Base-by-base conservation (phyloP, 495 filamentous ascomycete genomes). In the Aspergillus wentii region DNA sequence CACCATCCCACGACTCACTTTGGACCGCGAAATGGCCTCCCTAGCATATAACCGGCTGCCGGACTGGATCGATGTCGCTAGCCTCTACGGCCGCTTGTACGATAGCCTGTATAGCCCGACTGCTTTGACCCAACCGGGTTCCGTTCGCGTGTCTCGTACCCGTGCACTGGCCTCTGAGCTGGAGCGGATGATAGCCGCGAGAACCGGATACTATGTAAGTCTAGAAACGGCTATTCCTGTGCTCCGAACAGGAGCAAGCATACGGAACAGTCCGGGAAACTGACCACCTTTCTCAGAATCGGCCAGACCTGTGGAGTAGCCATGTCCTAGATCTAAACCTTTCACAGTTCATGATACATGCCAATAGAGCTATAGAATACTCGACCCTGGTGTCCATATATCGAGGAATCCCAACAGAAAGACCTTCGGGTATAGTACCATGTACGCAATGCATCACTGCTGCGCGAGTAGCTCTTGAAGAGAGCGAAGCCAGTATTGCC, bases 391-490 rank as follows among this genome's bases (percentile, higher is more conserved):
- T n/a, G n/a, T n/a, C n/a, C n/a, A n/a, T n/a, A n/a, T 44, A 49
- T 25, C 40, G 46, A 15, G 22, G 31, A 8, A 50, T 54, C 15
- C 22, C 43, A 1, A 29, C 39, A 9, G 32, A 41, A 19, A 40
- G 35, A 1, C 22, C 19, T 13, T 54, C 51, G 2, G 23, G 15
- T 8, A 22, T 40, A 0, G 28, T 29, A 31, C 40, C 45, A 3
- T 28, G 40, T 30, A 5, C 30, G 13, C 40, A 47, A 30, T 49
- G 51, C 29, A 47, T 49, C 11, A 30, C 21, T 14, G 23, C 42
- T 21, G 46, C 51, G 0, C 34, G 51, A 29, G 39, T 33, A 10
- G 27, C 51, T 1, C 43, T 49, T 1, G n/a, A n/a, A n/a, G n/a
- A n/a, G n/a, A n/a, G n/a, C n/a, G n/a, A n/a, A n/a, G n/a, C n/a